Evolutionary conservation across 371 early-diverging fungal genomes (phyloP).

Genomic region (Dipsacomyces acuminosporus): DNA sequence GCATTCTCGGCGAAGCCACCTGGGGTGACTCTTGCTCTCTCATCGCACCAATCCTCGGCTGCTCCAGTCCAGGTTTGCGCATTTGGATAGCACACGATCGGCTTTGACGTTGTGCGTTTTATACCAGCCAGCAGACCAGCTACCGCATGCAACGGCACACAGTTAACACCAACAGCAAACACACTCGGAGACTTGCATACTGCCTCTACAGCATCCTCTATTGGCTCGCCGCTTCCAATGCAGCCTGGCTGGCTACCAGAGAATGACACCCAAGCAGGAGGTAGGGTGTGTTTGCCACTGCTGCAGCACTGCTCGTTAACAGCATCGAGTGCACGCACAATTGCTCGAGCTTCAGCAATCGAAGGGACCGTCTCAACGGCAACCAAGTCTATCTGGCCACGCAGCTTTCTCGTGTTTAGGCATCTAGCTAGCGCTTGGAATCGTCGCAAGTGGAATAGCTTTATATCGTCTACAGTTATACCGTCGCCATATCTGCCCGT

Average conservation of each 20-base stretch:
- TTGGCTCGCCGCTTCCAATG: constrained; percentile 14
- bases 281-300: background rate
- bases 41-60: background rate
- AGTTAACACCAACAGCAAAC: constrained; percentile 28
- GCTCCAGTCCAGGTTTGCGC: constrained; percentile 1
- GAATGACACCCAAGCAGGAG: constrained; percentile 28
- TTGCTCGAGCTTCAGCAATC: constrained; percentile 19
- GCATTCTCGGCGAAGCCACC: background rate
- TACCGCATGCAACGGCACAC: constrained; percentile 13
- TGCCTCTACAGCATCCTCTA: constrained; percentile 6
- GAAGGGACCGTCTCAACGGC: constrained; percentile 44
- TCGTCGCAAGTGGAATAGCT: constrained; percentile 28
- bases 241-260: background rate
- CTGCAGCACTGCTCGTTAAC: background rate
- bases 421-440: constrained; percentile 14
- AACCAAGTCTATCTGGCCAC: constrained; percentile 20
- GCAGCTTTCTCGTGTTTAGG: constrained; percentile 1
- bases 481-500: constrained; percentile 20
- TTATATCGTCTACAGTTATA: constrained; percentile 2
- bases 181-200: constrained; percentile 7
- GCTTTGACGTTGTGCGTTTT: constrained; percentile 3
- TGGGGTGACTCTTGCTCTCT: background rate
- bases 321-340: constrained; percentile 13
- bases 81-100: constrained; percentile 19
- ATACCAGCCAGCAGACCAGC: constrained; percentile 3